These are phyloP conservation scores for Bruguiera parviflora DNA, from an alignment of 345 rosid species.

Conservation along the genomic window DNA sequence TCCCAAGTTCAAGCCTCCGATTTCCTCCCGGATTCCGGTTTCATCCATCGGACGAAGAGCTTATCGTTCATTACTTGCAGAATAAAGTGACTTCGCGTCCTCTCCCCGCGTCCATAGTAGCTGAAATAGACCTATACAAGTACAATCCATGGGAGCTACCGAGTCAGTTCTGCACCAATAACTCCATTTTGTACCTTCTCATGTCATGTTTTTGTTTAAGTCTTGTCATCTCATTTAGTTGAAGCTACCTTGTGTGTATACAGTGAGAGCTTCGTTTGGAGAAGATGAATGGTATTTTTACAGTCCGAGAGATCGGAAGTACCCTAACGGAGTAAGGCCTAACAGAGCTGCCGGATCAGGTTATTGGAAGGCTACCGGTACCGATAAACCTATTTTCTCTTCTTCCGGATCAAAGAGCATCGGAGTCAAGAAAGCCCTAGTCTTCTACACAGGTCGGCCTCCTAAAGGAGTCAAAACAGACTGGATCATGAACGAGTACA, in stretches of 20 bases:
- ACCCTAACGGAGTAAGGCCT: constrained; percentile 70
- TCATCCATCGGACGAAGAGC: constrained; percentile 55
- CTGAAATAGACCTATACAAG: constrained; percentile 49
- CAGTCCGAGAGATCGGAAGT: constrained; percentile 64
- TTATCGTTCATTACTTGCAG: constrained; percentile 43
- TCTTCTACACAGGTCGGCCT: constrained; percentile 46
- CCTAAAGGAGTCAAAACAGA: constrained; percentile 48
- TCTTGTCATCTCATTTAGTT: too few relatives aligned
- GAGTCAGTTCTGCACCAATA: constrained; percentile 20
- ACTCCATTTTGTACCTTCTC: background rate
- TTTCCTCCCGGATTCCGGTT: constrained; percentile 59
- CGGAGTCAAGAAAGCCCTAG: constrained; percentile 52
- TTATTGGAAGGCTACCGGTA: constrained; percentile 79
- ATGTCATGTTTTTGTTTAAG: too few relatives aligned
- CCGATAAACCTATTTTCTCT: constrained; percentile 54
- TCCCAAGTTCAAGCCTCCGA: constrained; percentile 17
- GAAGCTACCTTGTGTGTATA: background rate
- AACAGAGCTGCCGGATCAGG: constrained; percentile 76
- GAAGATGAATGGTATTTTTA: constrained; percentile 77
- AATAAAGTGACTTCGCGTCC: constrained; percentile 42
- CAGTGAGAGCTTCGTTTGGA: constrained; percentile 65
- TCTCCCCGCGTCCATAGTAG: constrained; percentile 44
- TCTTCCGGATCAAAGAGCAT: constrained; percentile 46
- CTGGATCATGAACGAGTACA: constrained; percentile 56
- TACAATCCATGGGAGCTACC: constrained; percentile 59